A percentile compares a stretch with the other conserved stretches of the same genome.
These are phyloP conservation scores for Chamaenerion angustifolium DNA, from an alignment of 345 rosid species.

Conservation along the genomic window DNA sequence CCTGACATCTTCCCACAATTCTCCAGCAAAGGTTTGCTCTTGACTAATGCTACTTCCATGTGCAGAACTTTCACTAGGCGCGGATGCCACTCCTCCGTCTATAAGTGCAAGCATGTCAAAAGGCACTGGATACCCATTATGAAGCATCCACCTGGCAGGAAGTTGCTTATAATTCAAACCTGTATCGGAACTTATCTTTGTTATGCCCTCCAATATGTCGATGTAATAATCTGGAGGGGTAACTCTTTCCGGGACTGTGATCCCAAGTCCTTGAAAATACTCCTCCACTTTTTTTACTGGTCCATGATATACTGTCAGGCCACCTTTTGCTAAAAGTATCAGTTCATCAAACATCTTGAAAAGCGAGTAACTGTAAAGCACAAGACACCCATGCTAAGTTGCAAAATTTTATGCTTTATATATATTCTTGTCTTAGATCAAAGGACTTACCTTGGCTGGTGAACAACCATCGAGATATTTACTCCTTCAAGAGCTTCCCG, in stretches of 20 bases:
- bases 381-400: neutral
- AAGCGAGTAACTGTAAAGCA: conserved; percentile 56
- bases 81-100: conserved; percentile 41
- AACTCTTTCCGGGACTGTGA: conserved; percentile 71
- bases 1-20: conserved; percentile 72
- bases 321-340: conserved; percentile 93
- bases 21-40: conserved; percentile 55
- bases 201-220: conserved; percentile 87
- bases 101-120: conserved; percentile 62
- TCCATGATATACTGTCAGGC: conserved; percentile 83
- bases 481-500: conserved; percentile 99
- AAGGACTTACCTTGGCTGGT: conserved; percentile 72
- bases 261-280: conserved; percentile 72
- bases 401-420: neutral
- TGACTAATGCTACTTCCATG: conserved; percentile 35
- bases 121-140: conserved; percentile 80
- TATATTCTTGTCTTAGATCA: neutral
- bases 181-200: conserved; percentile 40
- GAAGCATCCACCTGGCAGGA: conserved; percentile 97
- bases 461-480: conserved; percentile 88
- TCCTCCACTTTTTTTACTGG: conserved; percentile 91
- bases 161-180: conserved; percentile 71
- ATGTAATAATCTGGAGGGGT: conserved; percentile 98
- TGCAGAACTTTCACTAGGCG: conserved; percentile 32
- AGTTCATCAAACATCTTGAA: conserved; percentile 94